phyloP scores from a whole-genome alignment of 140 eudicot species.

The Artemisia princeps region DNA sequence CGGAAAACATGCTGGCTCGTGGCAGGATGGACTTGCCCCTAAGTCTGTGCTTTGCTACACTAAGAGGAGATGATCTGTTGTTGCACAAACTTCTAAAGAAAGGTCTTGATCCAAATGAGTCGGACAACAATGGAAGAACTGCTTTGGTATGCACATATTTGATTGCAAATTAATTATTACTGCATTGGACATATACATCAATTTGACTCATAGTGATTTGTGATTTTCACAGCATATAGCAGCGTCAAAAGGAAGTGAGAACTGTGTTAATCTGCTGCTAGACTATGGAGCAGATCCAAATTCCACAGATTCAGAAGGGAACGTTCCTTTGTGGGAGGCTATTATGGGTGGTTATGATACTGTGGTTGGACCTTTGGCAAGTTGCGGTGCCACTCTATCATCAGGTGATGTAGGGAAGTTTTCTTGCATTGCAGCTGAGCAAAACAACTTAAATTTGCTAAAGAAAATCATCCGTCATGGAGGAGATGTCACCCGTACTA shows the following conservation, averaged over 20 bases:
- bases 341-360: conserved; percentile 51
- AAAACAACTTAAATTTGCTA: conserved; percentile 52
- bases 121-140: conserved; percentile 67
- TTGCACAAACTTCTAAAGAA: conserved; percentile 56
- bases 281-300: conserved; percentile 88
- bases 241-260: conserved; percentile 73
- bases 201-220: background rate
- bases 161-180: background rate
- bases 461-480: conserved; percentile 42
- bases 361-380: conserved; percentile 37
- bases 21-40: conserved; percentile 78
- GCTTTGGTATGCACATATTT: conserved; percentile 46
- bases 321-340: conserved; percentile 91
- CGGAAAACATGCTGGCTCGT: conserved; percentile 69
- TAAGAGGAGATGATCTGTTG: conserved; percentile 57
- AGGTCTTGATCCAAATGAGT: conserved; percentile 80
- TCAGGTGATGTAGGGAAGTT: conserved; percentile 60
- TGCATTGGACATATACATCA: background rate
- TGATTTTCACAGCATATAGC: conserved; percentile 67
- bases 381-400: conserved; percentile 55
- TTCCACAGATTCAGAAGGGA: conserved; percentile 81
- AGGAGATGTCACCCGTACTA: conserved; percentile 57
- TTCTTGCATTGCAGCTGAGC: conserved; percentile 68
- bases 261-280: conserved; percentile 75
- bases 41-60: conserved; percentile 67